phyloP scores from a whole-genome alignment of 768 basidiomycete genomes.

The Melanogaster broomeanus region DNA sequence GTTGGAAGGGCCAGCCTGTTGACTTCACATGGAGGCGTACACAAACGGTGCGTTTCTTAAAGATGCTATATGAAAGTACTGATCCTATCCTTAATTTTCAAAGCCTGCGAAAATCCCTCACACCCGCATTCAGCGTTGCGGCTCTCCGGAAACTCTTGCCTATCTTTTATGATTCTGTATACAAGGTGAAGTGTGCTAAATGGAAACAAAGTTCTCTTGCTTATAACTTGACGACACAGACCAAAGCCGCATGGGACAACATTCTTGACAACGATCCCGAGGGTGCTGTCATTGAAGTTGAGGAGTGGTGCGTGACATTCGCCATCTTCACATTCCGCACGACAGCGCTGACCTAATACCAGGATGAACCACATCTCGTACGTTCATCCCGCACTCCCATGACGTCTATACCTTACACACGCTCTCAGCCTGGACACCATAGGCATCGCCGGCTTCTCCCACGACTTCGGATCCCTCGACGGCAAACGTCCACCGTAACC shows the following conservation, averaged over 20 bases:
- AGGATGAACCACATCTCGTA: constrained; percentile 32
- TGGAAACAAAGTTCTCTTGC: no score
- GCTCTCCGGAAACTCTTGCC: constrained; percentile 22
- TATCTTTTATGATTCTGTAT: constrained; percentile 29
- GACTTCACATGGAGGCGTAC: constrained; percentile 10
- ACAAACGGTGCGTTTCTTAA: no score
- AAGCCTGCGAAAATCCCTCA: constrained; percentile 22
- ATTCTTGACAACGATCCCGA: constrained; percentile 10
- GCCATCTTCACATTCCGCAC: neutral
- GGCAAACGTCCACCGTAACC: constrained; percentile 45
- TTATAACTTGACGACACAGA: constrained; percentile 6
- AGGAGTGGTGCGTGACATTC: constrained; percentile 21
- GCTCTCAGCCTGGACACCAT: constrained; percentile 51
- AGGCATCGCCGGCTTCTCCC: constrained; percentile 58
- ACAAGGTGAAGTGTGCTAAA: constrained; percentile 17
- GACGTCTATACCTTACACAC: neutral
- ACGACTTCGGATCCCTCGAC: constrained; percentile 54
- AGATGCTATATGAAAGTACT: no score
- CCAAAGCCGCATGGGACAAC: constrained; percentile 29
- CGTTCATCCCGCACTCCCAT: neutral
- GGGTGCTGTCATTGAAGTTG: constrained; percentile 34
- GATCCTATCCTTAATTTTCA: constrained; percentile 2
- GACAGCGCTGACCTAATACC: neutral
- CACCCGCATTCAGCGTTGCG: constrained; percentile 26
- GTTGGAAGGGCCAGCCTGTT: constrained; percentile 11